Evolutionary conservation across 2,329 filamentous ascomycete species (phyloP), one percentile per base, ranked within the genome.

Genomic region (Colletotrichum falcatum): DNA sequence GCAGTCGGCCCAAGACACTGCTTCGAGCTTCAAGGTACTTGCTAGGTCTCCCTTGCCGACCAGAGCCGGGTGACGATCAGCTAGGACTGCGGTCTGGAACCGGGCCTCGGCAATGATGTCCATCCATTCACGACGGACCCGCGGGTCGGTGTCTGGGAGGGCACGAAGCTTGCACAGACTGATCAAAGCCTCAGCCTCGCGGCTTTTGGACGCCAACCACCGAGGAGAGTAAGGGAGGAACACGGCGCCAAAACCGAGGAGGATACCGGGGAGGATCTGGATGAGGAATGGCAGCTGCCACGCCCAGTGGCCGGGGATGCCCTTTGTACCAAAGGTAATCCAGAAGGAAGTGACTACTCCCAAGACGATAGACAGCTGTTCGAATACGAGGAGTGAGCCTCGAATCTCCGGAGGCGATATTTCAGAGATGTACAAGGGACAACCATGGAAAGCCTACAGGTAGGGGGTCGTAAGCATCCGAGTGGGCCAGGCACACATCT

Each of bases 1-100:
- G 68, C 84, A 85, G 74, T 88, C 87, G 0, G 78, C 73, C 81
- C 85, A 88, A 1, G 81, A 80, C 0, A 80, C 82, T 8, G 88
- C 33, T 70, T 88, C 86, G 3, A 86, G 79, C 59, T 83, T 81
- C 18, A 87, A 72, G 6, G 79, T 78, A 23, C 79, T 79, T 5
- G 70, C 54, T 2, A 76, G 75, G 23, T 77, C 74, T 30, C 79
- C 77, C 44, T 81, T 79, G 18, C 63, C 49, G 18, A 83, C 73
- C 78, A 81, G 46, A 68, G 78, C 68, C 0, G 79, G 78, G 48
- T 81, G 80, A 9, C 75, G 73, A 60, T 80, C 75, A 5, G 74
- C 76, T 1, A 80, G 81, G 1, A 62, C 64, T 12, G 67, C 42
- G 0, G 23, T 37, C 53, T 74, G 67, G 46, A 73, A 72, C 42